Conservation (phyloP, 768 basidiomycete species). For the Boletus eberwhitei region DNA sequence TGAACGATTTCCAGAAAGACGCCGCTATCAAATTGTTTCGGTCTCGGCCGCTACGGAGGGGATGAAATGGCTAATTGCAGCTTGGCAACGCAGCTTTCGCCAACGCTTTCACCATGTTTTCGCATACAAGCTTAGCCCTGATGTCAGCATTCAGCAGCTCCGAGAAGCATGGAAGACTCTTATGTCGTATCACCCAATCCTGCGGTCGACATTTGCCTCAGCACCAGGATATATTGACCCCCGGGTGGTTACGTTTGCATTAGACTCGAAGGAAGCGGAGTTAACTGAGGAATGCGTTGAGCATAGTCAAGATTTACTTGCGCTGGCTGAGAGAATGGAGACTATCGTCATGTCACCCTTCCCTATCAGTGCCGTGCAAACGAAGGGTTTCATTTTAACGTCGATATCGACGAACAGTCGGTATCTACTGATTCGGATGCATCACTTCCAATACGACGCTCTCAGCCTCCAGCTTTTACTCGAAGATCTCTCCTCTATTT, state of each 20-base stretch:
- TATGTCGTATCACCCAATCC: conserved; percentile 34
- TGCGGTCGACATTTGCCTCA: conserved; percentile 42
- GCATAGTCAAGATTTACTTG: conserved; percentile 5
- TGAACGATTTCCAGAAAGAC: conserved; percentile 13
- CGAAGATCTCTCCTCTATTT: conserved; percentile 38
- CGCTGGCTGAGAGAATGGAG: conserved; percentile 22
- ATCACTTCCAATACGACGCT: conserved; percentile 52
- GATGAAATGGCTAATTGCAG: conserved; percentile 39
- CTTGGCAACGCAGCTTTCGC: conserved; percentile 42
- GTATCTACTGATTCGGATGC: conserved; percentile 36
- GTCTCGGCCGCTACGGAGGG: conserved; percentile 27
- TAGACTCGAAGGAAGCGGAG: not conserved
- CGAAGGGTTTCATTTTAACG: conserved; percentile 20
- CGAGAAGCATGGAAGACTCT: conserved; percentile 38
- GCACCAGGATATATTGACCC: conserved; percentile 13
- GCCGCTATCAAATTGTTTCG: conserved; percentile 12
- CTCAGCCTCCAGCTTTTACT: conserved; percentile 42
- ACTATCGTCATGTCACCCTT: conserved; percentile 21
- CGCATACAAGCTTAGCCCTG: conserved; percentile 33
- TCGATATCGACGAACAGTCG: conserved; percentile 1
- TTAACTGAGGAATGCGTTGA: conserved; percentile 8
- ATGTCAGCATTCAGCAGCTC: conserved; percentile 30
- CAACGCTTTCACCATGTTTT: conserved; percentile 45
- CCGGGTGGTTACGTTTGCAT: conserved; percentile 26
- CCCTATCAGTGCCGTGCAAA: conserved; percentile 17